Base-by-base conservation (phyloP, 257 asterid species). In the Gentiana straminea region DNA sequence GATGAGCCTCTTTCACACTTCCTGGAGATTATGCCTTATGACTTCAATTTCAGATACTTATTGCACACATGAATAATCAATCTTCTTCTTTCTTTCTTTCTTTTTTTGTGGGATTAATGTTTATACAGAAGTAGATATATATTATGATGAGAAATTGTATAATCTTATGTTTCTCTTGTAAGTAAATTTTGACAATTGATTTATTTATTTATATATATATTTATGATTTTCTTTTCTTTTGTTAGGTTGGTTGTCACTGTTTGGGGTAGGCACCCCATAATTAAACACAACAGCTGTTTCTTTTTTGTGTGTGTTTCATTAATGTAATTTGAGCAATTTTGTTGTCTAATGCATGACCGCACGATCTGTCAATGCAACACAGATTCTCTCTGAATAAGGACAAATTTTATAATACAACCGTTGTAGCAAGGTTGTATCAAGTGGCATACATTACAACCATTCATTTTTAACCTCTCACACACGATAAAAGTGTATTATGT, bases 31-130 rank as follows among this genome's bases (percentile, higher is more conserved):
- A 66, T 81, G 70, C 97, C 97, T 1, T 86, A 89, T 49, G 93
- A 86, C 57, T 89, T 89, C 72, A 70, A 77, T 70, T 89, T 89
- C 84, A 82, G 97, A 75, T 89, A 89, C 69, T 86, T 89, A 56
- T 62, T 89, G 65, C 77, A 68, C 33, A 73, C 77, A 65, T 88
- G 71, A 79, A 58, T 54, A 39, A 70, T 60, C 63, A 71, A 68
- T 62, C 62, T 39, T 56, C 58, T 6, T 33, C 34, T 61, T 35
- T 58, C 55, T 41, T 64, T 67, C n/a, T 49, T 54, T 58, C 60
- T 54, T 58, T 60, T 55, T 73, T 75, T 66, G 64, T 64, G 44
- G 64, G 11, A 44, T 57, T 55, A 60, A n/a, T 63, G 43, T 60
- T 35, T 64, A 69, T 65, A 75, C 79, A 69, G 53, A 65, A 70